phyloP scores from a whole-genome alignment of 164 flowering plant genomes.

The Kalanchoe fedtschenkoi region DNA sequence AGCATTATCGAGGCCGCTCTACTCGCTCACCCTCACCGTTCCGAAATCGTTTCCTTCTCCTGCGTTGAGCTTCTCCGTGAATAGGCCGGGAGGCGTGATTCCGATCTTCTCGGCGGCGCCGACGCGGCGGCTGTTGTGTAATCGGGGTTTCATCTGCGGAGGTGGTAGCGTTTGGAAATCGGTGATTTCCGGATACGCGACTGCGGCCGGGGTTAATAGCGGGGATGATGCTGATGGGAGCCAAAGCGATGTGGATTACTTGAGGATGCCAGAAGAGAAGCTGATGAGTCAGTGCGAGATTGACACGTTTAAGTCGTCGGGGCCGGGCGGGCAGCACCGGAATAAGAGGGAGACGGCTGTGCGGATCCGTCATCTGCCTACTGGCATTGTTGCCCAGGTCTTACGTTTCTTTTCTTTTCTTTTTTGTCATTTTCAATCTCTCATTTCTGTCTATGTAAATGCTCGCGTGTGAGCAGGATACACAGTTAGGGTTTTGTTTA shows the following conservation, averaged over 20 bases:
- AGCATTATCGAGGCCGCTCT: neutral
- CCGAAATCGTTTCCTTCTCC: neutral
- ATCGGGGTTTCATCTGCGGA: neutral
- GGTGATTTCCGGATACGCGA: neutral
- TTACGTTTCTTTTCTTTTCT: too few species aligned
- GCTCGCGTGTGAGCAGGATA: too few species aligned
- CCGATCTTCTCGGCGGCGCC: neutral
- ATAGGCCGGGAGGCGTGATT: neutral
- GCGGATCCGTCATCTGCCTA: conserved; percentile 76
- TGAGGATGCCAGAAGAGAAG: conserved; percentile 50
- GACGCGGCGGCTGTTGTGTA: neutral
- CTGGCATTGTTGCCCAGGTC: conserved; percentile 81
- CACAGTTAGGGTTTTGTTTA: neutral
- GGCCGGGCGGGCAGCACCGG: conserved; percentile 97
- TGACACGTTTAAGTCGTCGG: conserved; percentile 76
- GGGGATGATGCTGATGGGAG: neutral
- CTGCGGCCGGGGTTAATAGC: neutral
- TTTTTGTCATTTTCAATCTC: too few species aligned
- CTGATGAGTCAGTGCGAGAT: conserved; percentile 71
- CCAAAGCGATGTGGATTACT: conserved; percentile 17
- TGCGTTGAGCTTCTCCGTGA: neutral
- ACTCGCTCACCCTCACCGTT: neutral
- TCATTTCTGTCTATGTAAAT: neutral
- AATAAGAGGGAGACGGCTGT: conserved; percentile 92
- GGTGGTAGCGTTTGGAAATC: neutral